A percentile compares a stretch with the other conserved stretches of the same genome.
Conservation (phyloP, 2,329 filamentous ascomycete species). For the Verticillium zaregamsianum region DNA sequence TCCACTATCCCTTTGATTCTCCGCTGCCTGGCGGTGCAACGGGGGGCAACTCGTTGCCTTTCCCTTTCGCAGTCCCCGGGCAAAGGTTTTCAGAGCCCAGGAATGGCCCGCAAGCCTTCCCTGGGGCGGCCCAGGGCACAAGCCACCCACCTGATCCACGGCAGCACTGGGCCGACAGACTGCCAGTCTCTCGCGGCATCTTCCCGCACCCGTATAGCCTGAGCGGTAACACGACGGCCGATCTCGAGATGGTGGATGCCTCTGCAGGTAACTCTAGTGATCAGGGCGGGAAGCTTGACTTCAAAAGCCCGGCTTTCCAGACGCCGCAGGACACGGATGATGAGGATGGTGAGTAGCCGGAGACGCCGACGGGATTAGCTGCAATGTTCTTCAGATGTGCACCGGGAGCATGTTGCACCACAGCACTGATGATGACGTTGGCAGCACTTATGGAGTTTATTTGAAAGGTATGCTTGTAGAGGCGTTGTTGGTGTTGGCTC, state of each 20-base stretch:
- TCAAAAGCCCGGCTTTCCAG: neutral
- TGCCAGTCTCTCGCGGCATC: neutral
- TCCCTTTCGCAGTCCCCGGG: neutral
- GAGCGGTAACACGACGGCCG: neutral
- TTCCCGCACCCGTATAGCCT: neutral
- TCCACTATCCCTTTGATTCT: too few relatives aligned
- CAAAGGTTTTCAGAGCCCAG: neutral
- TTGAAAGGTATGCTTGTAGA: too few relatives aligned
- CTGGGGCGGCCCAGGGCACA: neutral
- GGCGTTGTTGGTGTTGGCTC: too few relatives aligned
- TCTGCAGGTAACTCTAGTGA: neutral
- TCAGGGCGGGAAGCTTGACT: neutral
- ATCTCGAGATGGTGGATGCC: neutral
- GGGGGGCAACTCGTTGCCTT: too few relatives aligned
- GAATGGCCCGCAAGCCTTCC: neutral
- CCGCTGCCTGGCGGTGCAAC: too few relatives aligned
- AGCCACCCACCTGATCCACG: neutral
- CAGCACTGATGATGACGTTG: too few relatives aligned
- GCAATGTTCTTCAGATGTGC: too few relatives aligned
- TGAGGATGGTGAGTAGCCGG: too few relatives aligned
- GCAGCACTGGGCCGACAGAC: neutral
- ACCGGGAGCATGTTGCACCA: too few relatives aligned
- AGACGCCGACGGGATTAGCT: too few relatives aligned
- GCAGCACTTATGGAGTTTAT: too few relatives aligned
- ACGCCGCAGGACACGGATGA: too few relatives aligned